These are phyloP conservation scores for Pichia eremophila DNA, from an alignment of 805 yeast species.

Conservation along the genomic window DNA sequence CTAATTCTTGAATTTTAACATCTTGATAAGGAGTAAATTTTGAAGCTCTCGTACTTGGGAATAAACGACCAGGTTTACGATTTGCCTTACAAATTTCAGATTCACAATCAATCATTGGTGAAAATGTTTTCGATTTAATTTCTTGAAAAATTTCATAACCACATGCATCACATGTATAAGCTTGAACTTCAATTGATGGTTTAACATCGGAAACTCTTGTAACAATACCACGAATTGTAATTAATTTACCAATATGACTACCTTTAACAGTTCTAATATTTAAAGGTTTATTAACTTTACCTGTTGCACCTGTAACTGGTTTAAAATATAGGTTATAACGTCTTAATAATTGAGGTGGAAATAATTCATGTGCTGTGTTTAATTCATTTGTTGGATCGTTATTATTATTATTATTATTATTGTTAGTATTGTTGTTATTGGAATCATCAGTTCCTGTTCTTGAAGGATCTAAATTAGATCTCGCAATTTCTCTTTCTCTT, in stretches of 20 bases:
- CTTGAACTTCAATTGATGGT: constrained; percentile 83
- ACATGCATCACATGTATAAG: constrained; percentile 96
- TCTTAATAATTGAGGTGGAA: constrained; percentile 81
- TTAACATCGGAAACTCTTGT: constrained; percentile 95
- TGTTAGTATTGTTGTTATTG: background rate
- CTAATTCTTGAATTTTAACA: constrained; percentile 86
- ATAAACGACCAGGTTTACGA: constrained; percentile 78
- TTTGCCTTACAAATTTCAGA: constrained; percentile 72
- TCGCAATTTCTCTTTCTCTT: constrained; percentile 49
- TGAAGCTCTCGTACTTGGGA: constrained; percentile 91
- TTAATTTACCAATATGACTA: constrained; percentile 68
- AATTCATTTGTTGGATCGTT: constrained; percentile 12
- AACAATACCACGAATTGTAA: constrained; percentile 88
- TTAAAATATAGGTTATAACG: constrained; percentile 80
- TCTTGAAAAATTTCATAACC: constrained; percentile 97
- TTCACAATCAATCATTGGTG: constrained; percentile 83
- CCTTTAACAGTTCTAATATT: constrained; percentile 91
- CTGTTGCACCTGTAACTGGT: constrained; percentile 47
- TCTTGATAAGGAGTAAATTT: constrained; percentile 94
- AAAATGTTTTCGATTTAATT: constrained; percentile 71
- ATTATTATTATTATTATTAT: constrained; percentile 8
- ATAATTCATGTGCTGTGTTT: constrained; percentile 37
- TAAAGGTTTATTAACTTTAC: constrained; percentile 43
- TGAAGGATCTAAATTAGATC: constrained; percentile 26
- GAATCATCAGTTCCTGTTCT: background rate